Evolutionary conservation across 768 basidiomycete species (phyloP), one percentile per base, ranked within the genome.

Genomic region (Amanita rimosa): DNA sequence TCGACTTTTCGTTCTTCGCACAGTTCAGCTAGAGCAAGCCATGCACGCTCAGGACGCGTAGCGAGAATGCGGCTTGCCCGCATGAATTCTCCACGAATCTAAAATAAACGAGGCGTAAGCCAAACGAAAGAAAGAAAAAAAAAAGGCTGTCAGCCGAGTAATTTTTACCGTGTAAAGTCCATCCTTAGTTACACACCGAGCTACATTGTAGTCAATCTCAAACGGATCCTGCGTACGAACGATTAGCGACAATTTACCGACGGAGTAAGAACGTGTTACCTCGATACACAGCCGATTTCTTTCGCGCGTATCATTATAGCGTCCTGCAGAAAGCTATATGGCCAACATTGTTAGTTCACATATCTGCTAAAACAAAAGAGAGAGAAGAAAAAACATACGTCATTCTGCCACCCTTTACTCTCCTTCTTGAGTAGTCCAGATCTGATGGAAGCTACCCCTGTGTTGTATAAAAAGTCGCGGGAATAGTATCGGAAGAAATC

Each of bases 31-130:
- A 98, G 72, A 4, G 89, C 86, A 16, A 84, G 64, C 27, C 86
- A 78, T 6, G 87, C 89, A 43, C 88, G 81, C 48, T 86, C 85
- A 1, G 88, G 90, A 26, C 85, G 83, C 53, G 73, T 69, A 9
- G 81, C 73, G 29, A 99, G 71, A 49, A 98, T 88, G 48, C 92
- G 76, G 19, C 85, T 82, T 4, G 94, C 95, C 31, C 95, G 84
- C 90, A 95, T 95, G 63, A 99, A 95, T 68, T 98, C 95, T 7
- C 95, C 94, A 11, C 95, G 93, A 59, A 99, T 93, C 94, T 97
- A 55, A 26, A 37, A 35, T 7, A 24, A 24, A 24, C 22, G 14
- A n/a, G 50, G 44, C 31, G 27, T 58, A 33, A 54, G 55, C 44
- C 14, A 43, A 34, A 24, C 19, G 38, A 44, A 24, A 14, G 43